These are phyloP conservation scores for Oropetium thomaeum DNA, from an alignment of 176 grass and related monocot species.

Conservation along the genomic window DNA sequence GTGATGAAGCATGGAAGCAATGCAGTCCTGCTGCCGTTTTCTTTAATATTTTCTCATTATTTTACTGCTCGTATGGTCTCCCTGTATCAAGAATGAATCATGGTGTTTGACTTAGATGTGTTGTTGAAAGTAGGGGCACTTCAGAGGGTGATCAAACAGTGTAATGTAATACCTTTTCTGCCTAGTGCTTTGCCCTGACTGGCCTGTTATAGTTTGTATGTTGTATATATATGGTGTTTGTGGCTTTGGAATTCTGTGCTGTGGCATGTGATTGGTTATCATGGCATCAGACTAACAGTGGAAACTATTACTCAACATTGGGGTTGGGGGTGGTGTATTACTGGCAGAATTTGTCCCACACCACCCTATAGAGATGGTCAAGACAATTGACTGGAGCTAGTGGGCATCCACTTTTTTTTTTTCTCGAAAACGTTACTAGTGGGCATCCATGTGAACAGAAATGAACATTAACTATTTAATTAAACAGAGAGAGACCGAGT, in stretches of 20 bases:
- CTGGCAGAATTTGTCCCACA: conserved; percentile 48
- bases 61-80: conserved; percentile 41
- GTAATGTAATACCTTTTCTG: conserved; percentile 39
- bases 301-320: conserved; percentile 40
- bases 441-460: conserved; percentile 49
- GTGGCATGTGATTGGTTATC: conserved; percentile 32
- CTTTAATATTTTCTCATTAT: conserved; percentile 19
- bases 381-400: conserved; percentile 35
- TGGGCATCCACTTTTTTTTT: no score
- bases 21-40: conserved; percentile 27
- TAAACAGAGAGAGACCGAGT: conserved; percentile 14
- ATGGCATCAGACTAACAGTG: conserved; percentile 2
- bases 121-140: conserved; percentile 38
- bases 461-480: conserved; percentile 31
- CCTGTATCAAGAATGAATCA: conserved; percentile 53
- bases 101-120: conserved; percentile 52
- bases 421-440: no score
- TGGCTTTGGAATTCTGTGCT: conserved; percentile 42
- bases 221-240: conserved; percentile 40
- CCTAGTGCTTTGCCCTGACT: conserved; percentile 55
- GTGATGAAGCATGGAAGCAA: conserved; percentile 37
- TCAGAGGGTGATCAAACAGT: conserved; percentile 31
- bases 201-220: conserved; percentile 37
- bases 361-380: conserved; percentile 35
- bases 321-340: conserved; percentile 39